Percentiles rank a stretch among this genome's conserved stretches.
Conservation (phyloP, 352 stramenopile species). For the Globisporangium nodosum region DNA sequence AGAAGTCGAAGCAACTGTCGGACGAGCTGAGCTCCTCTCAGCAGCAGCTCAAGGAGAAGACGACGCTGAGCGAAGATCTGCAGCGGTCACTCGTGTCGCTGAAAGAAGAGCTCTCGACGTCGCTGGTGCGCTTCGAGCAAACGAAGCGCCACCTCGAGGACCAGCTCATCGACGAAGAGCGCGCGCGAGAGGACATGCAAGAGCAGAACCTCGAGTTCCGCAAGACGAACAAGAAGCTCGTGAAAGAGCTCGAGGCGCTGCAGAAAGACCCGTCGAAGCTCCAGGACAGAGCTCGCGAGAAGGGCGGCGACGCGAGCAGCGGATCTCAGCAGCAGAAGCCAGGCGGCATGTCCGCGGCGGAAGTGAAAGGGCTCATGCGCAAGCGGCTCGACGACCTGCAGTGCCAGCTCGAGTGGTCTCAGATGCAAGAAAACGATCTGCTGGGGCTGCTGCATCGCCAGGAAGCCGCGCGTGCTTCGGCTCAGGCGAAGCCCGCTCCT, state of each 20-base stretch:
- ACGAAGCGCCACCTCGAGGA: conserved; percentile 76
- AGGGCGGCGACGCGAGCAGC: not conserved
- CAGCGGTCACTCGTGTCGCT: conserved; percentile 52
- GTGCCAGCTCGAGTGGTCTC: conserved; percentile 41
- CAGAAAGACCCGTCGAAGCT: conserved; percentile 16
- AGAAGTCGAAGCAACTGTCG: conserved; percentile 39
- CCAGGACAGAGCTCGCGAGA: not conserved
- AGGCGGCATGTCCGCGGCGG: conserved; percentile 10
- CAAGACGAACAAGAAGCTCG: conserved; percentile 66
- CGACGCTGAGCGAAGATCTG: conserved; percentile 39
- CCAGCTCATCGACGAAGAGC: conserved; percentile 72
- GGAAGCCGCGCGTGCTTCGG: not conserved
- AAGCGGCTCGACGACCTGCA: conserved; percentile 44
- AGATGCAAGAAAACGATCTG: conserved; percentile 73
- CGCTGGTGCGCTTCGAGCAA: conserved; percentile 54
- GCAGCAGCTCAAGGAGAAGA: conserved; percentile 39
- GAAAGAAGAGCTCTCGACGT: conserved; percentile 56
- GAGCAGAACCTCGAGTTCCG: conserved; percentile 72
- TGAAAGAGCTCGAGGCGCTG: conserved; percentile 50
- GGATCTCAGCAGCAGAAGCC: conserved; percentile 1
- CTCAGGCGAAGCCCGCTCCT: conserved; percentile 14
- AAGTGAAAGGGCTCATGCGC: conserved; percentile 34
- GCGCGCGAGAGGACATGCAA: conserved; percentile 58
- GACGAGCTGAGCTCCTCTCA: conserved; percentile 38
- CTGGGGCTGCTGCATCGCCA: conserved; percentile 25